Base-by-base conservation (phyloP, 1,284 basidiomycete species). In the Meira miltonrushii region DNA sequence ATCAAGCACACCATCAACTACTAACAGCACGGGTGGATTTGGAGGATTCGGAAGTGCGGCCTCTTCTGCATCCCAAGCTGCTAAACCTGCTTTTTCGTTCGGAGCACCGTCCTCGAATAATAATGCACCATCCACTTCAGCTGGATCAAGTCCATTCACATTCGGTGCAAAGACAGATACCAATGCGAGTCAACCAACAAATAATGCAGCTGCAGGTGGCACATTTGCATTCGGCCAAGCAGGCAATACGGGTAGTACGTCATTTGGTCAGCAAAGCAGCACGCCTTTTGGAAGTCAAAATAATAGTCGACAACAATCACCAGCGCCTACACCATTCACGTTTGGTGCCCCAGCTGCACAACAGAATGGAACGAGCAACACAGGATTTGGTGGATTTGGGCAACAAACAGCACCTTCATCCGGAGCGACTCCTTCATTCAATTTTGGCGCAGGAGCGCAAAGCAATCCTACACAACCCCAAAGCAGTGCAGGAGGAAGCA, bases 361-460 rank as follows among this genome's bases (percentile, higher is more conserved):
- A 8, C 56, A 57, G 28, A 23, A 43, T 17, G 47, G 55, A 33
- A 37, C 46, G 17, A 44, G 47, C 6, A 39, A n/a, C 12, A 60
- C 41, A 19, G 54, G 55, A 13, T 62, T 61, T 54, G 17, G 17
- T 25, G 23, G 43, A 17, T 44, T 44, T 25, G 43, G 43, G 23
- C 43, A 44, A 25, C 43, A 17, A 25, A 17, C 43, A 17, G 23
- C 17, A 25, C 43, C 43, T 44, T 17, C 43, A 17, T n/a, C 15
- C 2, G 13, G 17, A 41, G 28, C 50, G 25, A 38, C 50, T n/a
- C 48, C 48, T 25, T 25, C 48, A 15, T 53, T 53, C 28, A 53
- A 23, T 33, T 53, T 53, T 53, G 50, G 50, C 37, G 43, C 43
- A n/a, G 17, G 44, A 10, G 15, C 15, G 23, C 15, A 21, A 12